Conservation (phyloP, 179 eudicot genomes). For the Nepenthes alata region DNA sequence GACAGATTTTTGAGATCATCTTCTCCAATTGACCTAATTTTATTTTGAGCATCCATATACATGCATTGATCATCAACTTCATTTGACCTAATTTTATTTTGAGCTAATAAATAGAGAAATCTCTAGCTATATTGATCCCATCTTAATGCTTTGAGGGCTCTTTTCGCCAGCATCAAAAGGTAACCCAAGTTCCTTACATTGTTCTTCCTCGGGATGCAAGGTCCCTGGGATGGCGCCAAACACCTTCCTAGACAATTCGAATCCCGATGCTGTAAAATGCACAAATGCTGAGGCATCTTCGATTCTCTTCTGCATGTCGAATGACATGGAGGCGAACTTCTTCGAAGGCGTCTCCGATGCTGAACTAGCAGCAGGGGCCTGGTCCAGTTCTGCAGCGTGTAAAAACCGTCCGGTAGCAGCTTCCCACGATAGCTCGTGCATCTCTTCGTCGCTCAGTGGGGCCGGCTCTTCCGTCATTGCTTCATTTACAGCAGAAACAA, state of each 20-base stretch:
- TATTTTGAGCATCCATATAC: too few relatives aligned
- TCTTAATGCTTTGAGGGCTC: too few relatives aligned
- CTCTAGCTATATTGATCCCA: too few relatives aligned
- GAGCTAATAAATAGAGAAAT: too few relatives aligned
- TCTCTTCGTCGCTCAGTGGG: constrained; percentile 51
- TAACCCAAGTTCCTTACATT: constrained; percentile 54
- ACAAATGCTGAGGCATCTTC: constrained; percentile 71
- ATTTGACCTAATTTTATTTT: too few relatives aligned
- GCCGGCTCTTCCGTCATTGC: constrained; percentile 56
- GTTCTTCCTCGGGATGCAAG: constrained; percentile 56
- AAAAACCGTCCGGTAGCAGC: constrained; percentile 79
- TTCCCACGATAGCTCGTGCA: constrained; percentile 78
- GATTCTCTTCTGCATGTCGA: constrained; percentile 34
- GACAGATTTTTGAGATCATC: too few relatives aligned
- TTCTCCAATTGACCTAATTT: too few relatives aligned
- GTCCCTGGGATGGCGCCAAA: constrained; percentile 44
- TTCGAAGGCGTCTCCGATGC: constrained; percentile 21
- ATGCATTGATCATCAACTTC: too few relatives aligned
- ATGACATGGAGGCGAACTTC: constrained; percentile 50
- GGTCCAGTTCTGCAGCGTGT: constrained; percentile 43
- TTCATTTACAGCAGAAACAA: constrained; percentile 42
- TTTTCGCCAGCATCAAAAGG: constrained; percentile 14
- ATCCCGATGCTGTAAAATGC: constrained; percentile 50
- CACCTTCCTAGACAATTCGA: constrained; percentile 26
- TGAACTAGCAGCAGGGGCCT: not conserved